Conservation (phyloP, 2,329 filamentous ascomycete genomes). For the Sclerotinia subarctica region DNA sequence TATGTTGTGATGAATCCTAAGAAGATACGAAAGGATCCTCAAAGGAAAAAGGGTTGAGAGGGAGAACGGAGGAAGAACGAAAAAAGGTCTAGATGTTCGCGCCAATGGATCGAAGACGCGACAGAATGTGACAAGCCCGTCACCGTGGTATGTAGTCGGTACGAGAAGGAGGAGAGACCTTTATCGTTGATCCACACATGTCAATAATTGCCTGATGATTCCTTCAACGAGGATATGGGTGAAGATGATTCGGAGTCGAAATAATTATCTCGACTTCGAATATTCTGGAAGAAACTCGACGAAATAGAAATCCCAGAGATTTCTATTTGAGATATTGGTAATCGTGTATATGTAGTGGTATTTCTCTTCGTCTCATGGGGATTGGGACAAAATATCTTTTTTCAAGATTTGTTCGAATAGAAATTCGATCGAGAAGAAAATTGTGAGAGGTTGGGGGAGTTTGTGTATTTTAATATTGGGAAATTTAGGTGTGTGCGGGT, state of each 20-base stretch:
- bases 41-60: slow-evolving; percentile 31
- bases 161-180: slow-evolving; percentile 39
- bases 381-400: background rate
- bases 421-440: slow-evolving; percentile 10
- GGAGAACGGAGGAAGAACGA: slow-evolving; percentile 9
- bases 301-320: background rate
- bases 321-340: slow-evolving; percentile 8
- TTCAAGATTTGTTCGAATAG: slow-evolving; percentile 1
- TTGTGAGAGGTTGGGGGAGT: slow-evolving; percentile 13
- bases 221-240: slow-evolving; percentile 30
- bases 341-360: background rate
- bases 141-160: slow-evolving; percentile 41
- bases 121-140: slow-evolving; percentile 38
- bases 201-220: slow-evolving; percentile 36
- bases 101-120: slow-evolving; percentile 27
- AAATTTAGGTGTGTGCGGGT: background rate
- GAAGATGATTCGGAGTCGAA: slow-evolving; percentile 31
- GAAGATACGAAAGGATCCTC: slow-evolving; percentile 21
- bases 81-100: slow-evolving; percentile 13
- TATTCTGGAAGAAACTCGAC: slow-evolving; percentile 34
- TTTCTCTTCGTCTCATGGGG: background rate
- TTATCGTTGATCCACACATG: slow-evolving; percentile 40
- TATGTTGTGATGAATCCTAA: slow-evolving; percentile 19
- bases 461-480: slow-evolving; percentile 7
- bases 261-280: slow-evolving; percentile 29